These are phyloP conservation scores for Termitomyces sp. DNA, from an alignment of 768 basidiomycete genomes.

Conservation along the genomic window DNA sequence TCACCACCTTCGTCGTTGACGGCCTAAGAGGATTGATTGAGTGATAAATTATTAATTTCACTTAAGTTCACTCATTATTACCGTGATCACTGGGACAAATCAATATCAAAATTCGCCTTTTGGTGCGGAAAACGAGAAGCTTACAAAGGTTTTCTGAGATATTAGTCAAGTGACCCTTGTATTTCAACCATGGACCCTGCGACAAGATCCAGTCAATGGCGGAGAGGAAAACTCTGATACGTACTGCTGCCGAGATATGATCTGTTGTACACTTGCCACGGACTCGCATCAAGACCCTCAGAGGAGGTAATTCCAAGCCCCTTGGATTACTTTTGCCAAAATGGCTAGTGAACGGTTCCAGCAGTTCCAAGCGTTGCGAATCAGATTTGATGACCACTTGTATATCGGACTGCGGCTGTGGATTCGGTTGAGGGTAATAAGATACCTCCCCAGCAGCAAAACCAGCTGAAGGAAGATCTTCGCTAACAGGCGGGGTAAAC, in stretches of 20 bases:
- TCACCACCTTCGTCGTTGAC: constrained; percentile 93
- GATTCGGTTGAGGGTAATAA: constrained; percentile 74
- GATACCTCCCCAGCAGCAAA: constrained; percentile 71
- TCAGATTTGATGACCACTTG: constrained; percentile 70
- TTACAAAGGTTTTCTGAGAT: constrained; percentile 92
- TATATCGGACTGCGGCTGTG: constrained; percentile 71
- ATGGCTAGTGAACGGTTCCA: constrained; percentile 80
- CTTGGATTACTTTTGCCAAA: constrained; percentile 52
- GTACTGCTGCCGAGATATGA: constrained; percentile 92
- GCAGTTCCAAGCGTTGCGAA: constrained; percentile 81
- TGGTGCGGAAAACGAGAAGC: constrained; percentile 23
- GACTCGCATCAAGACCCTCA: constrained; percentile 87
- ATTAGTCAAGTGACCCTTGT: constrained; percentile 94
- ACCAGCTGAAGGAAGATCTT: constrained; percentile 77
- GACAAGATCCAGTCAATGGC: constrained; percentile 2
- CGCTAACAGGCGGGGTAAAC: constrained; percentile 80
- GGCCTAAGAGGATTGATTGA: constrained; percentile 42
- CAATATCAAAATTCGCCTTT: constrained; percentile 1
- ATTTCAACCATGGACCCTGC: constrained; percentile 97
- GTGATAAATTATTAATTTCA: background rate
- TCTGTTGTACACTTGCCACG: constrained; percentile 99
- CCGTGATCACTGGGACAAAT: constrained; percentile 69
- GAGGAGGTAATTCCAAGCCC: constrained; percentile 69
- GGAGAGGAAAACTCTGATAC: constrained; percentile 18
- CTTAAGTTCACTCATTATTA: constrained; percentile 21